Conservation (phyloP, 768 basidiomycete species). For the Macrolepiota fuliginosa region DNA sequence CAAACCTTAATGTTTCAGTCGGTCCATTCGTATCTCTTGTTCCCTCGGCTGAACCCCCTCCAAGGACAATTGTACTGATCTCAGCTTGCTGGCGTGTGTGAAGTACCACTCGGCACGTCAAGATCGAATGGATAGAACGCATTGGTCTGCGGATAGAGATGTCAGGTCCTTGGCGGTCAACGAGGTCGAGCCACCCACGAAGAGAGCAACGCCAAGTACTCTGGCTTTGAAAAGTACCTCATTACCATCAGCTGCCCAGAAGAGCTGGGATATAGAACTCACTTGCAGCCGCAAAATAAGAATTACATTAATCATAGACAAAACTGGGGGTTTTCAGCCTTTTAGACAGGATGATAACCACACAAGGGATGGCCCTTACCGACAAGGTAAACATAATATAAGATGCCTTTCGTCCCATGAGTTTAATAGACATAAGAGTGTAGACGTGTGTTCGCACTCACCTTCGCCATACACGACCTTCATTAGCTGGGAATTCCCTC, state of each 20-base stretch:
- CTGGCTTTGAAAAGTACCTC: not conserved
- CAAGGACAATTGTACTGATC: not conserved
- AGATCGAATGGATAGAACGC: slow-evolving; percentile 9
- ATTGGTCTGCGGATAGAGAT: not conserved
- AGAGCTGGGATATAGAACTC: not conserved
- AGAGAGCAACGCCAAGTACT: not conserved
- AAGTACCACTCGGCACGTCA: slow-evolving; percentile 6
- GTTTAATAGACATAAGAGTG: too few species aligned
- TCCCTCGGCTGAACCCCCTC: not conserved
- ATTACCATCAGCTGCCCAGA: not conserved
- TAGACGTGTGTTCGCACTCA: not conserved
- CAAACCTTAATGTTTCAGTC: not conserved
- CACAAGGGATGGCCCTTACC: not conserved
- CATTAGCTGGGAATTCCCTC: slow-evolving; percentile 8
- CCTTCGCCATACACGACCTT: slow-evolving; percentile 12
- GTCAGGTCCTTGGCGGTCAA: not conserved
- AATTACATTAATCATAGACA: not conserved
- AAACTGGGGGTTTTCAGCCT: not conserved
- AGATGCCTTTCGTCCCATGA: not conserved
- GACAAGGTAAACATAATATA: slow-evolving; percentile 12
- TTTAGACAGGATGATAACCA: not conserved
- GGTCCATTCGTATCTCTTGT: not conserved
- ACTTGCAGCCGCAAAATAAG: not conserved
- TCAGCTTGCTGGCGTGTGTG: slow-evolving; percentile 6
- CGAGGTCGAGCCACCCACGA: not conserved